phyloP scores from a whole-genome alignment of 306 rosid genomes.

The Vigna radiata region DNA sequence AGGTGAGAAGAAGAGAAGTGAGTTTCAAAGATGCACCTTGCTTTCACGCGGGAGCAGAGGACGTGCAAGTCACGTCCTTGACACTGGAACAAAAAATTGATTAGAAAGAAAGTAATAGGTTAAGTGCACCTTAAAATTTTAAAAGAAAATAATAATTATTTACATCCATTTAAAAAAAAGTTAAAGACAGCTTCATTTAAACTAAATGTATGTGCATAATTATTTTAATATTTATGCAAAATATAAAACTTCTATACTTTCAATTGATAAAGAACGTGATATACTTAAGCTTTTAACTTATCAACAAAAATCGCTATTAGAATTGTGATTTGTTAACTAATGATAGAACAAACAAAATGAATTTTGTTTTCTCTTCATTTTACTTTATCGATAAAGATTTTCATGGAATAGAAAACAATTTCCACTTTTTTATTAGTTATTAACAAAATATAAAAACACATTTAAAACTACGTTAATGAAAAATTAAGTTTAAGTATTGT shows the following conservation, averaged over 20 bases:
- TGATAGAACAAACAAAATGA: background rate
- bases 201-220: too few relatives aligned
- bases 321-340: too few relatives aligned
- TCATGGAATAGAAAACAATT: background rate
- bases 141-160: too few relatives aligned
- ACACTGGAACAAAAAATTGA: background rate
- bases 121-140: too few relatives aligned
- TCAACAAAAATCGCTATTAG: too few relatives aligned
- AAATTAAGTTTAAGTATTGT: background rate
- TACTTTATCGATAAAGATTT: background rate
- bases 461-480: background rate
- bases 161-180: too few relatives aligned
- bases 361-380: background rate
- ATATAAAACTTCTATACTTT: too few relatives aligned
- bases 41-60: conserved; percentile 42
- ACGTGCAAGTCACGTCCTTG: conserved; percentile 53
- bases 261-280: too few relatives aligned
- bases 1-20: conserved; percentile 48
- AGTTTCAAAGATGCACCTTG: conserved; percentile 38
- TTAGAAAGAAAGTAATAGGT: background rate
- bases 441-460: background rate
- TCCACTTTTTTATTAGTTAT: background rate
- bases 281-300: too few relatives aligned
- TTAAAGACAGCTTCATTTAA: too few relatives aligned
- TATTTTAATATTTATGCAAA: too few relatives aligned